phyloP scores from a whole-genome alignment of 352 stramenopile genomes.

The Phytopythium helicoides region DNA sequence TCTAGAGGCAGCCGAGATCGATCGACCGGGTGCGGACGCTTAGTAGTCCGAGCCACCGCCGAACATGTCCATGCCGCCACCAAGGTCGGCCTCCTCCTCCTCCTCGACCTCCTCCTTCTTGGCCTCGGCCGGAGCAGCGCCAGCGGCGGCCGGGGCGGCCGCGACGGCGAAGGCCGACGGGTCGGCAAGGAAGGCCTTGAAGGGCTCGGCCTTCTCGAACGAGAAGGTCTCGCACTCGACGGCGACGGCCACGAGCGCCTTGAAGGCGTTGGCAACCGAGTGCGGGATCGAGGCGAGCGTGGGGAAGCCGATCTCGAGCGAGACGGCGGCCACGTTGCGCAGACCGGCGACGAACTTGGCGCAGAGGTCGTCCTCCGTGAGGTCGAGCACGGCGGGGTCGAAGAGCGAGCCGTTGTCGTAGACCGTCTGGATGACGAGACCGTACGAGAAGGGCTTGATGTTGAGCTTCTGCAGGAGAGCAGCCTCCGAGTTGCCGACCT shows the following conservation, averaged over 20 bases:
- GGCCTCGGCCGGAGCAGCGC: constrained; percentile 54
- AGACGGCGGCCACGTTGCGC: constrained; percentile 94
- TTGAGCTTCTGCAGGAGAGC: constrained; percentile 98
- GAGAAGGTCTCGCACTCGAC: constrained; percentile 96
- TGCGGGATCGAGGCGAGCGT: constrained; percentile 98
- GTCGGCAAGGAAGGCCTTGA: constrained; percentile 96
- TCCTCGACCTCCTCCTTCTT: constrained; percentile 69
- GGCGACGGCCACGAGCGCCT: constrained; percentile 95
- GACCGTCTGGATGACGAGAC: constrained; percentile 94
- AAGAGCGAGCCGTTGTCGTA: constrained; percentile 99
- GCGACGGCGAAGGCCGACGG: constrained; percentile 92
- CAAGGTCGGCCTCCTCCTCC: constrained; percentile 83
- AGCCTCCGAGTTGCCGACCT: constrained; percentile 98
- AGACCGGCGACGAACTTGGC: constrained; percentile 95
- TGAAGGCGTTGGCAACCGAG: constrained; percentile 99
- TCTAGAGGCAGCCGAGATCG: background rate
- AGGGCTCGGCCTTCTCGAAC: constrained; percentile 96
- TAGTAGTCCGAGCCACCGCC: constrained; percentile 75
- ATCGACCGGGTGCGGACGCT: constrained; percentile 9
- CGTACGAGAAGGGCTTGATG: constrained; percentile 99
- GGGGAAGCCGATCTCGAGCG: constrained; percentile 94
- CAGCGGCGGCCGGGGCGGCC: constrained; percentile 77
- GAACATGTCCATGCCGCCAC: constrained; percentile 88
- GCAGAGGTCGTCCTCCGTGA: constrained; percentile 97
- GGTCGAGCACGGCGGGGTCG: constrained; percentile 97